These are phyloP conservation scores for Panicum miliaceum DNA, from an alignment of 176 grass and related monocot species.

Conservation along the genomic window DNA sequence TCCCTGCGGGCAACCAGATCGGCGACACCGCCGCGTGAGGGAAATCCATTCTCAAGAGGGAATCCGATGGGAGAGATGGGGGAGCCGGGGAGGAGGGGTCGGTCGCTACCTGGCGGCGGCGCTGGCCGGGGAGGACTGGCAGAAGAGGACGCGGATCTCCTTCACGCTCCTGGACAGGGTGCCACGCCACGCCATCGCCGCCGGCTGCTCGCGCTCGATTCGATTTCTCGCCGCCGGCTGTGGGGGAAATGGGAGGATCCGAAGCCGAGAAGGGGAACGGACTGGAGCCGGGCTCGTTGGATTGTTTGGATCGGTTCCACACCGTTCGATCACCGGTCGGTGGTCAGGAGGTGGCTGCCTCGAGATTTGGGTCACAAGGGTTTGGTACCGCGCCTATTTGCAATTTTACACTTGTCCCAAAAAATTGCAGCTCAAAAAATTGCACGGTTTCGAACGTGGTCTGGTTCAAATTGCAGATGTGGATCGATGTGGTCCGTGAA, in stretches of 20 bases:
- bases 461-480: too few relatives aligned
- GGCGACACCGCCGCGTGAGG: neutral
- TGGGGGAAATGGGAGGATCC: neutral
- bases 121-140: conserved; percentile 83
- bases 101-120: conserved; percentile 12
- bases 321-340: neutral
- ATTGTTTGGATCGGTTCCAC: neutral
- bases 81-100: neutral
- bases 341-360: neutral
- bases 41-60: neutral
- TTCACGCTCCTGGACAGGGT: conserved; percentile 71
- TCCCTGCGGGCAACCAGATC: conserved; percentile 58
- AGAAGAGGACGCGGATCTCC: conserved; percentile 91
- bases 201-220: conserved; percentile 1
- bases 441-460: too few relatives aligned
- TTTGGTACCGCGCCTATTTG: neutral
- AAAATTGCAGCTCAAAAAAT: too few relatives aligned
- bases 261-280: neutral
- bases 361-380: neutral
- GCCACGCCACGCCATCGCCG: conserved; percentile 82
- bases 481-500: too few relatives aligned
- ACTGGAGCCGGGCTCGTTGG: neutral
- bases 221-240: conserved; percentile 3
- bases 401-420: too few relatives aligned
- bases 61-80: neutral